Evolutionary conservation across 768 basidiomycete genomes (phyloP).

Genomic region (Tricholoma sp.): DNA sequence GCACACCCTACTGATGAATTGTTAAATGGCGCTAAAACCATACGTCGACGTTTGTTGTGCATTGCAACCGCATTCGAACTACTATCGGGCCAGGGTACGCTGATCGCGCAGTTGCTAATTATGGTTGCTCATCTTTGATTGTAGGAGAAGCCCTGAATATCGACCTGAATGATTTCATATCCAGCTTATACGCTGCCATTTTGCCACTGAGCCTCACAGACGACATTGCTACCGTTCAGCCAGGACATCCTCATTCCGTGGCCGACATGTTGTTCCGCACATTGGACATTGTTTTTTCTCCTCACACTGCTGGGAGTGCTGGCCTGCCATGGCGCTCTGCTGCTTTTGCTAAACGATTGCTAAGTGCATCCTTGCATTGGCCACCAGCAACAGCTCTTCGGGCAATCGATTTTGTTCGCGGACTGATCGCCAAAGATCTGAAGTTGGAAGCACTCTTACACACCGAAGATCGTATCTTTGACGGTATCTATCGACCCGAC

Average conservation of each 20-base stretch:
- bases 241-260: conserved; percentile 29
- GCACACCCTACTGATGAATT: conserved; percentile 25
- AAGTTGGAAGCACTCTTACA: conserved; percentile 80
- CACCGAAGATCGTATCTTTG: conserved; percentile 78
- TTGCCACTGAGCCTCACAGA: conserved; percentile 64
- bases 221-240: conserved; percentile 37
- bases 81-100: conserved; percentile 87
- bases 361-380: conserved; percentile 79
- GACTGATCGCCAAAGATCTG: conserved; percentile 69
- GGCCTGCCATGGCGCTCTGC: conserved; percentile 73
- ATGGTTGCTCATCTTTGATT: conserved; percentile 11
- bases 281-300: conserved; percentile 76
- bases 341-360: conserved; percentile 91
- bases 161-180: conserved; percentile 86
- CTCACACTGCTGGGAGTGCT: conserved; percentile 49
- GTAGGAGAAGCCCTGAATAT: conserved; percentile 96
- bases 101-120: conserved; percentile 9
- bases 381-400: conserved; percentile 60
- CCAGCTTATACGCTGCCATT: conserved; percentile 78
- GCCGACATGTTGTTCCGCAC: conserved; percentile 84
- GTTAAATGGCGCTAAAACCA: conserved; percentile 31
- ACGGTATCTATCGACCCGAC: conserved; percentile 82
- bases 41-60: conserved; percentile 68
- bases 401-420: conserved; percentile 67
- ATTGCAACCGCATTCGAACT: conserved; percentile 98